Conservation (phyloP, 768 basidiomycete genomes). For the Auriculariales sp. region DNA sequence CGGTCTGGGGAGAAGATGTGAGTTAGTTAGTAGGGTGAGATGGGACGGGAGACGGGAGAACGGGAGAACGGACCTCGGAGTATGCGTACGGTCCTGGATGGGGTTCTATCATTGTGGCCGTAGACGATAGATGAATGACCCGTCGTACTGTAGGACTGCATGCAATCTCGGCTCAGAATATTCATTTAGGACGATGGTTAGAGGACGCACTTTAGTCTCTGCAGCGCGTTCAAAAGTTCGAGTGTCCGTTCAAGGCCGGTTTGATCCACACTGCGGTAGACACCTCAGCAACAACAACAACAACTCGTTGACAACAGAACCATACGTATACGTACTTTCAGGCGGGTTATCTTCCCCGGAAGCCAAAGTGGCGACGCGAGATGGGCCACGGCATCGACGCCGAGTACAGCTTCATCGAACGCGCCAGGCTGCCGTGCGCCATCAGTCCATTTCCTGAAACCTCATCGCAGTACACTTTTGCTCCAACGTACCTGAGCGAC, state of each 20-base stretch:
- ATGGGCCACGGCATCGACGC: conserved; percentile 57
- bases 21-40: too few relatives aligned
- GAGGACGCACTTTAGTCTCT: conserved; percentile 17
- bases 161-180: too few relatives aligned
- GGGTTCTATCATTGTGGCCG: conserved; percentile 27
- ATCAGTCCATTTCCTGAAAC: background rate
- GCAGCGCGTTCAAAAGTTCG: background rate
- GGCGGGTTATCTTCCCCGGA: conserved; percentile 27
- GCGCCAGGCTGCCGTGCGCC: conserved; percentile 34
- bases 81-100: background rate
- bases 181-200: background rate
- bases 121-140: conserved; percentile 54
- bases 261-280: background rate
- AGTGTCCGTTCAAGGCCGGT: too few relatives aligned
- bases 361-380: conserved; percentile 47
- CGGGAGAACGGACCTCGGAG: background rate
- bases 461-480: too few relatives aligned
- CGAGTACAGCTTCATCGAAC: conserved; percentile 69
- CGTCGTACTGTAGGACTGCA: conserved; percentile 34
- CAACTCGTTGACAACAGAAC: too few relatives aligned
- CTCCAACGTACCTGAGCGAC: conserved; percentile 34
- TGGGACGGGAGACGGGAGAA: background rate
- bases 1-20: too few relatives aligned
- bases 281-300: too few relatives aligned
- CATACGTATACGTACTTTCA: conserved; percentile 19